A percentile compares a stretch with the other conserved stretches of the same genome.
Evolutionary conservation across 805 yeast genomes (phyloP).

Genomic region (Kodamaea kakaduensis): DNA sequence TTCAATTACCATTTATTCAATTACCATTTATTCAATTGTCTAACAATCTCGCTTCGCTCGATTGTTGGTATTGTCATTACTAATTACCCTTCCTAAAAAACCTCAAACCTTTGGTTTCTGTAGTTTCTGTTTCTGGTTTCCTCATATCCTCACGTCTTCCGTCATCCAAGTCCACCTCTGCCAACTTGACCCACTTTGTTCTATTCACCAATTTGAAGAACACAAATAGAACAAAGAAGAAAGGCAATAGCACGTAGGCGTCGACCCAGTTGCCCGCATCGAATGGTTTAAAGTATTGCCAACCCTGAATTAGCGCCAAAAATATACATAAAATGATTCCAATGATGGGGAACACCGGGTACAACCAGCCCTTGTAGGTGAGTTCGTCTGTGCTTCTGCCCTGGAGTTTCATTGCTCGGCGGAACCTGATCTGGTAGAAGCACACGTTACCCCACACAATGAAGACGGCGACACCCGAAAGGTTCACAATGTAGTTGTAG

Average conservation of each 20-base stretch:
- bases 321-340: slow-evolving; percentile 50
- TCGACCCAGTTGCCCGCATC: slow-evolving; percentile 45
- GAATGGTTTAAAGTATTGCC: slow-evolving; percentile 61
- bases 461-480: slow-evolving; percentile 65
- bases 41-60: too few relatives aligned
- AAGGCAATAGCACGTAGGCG: slow-evolving; percentile 59
- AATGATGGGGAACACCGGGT: slow-evolving; percentile 48
- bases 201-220: slow-evolving; percentile 37
- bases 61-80: too few relatives aligned
- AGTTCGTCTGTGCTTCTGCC: slow-evolving; percentile 32
- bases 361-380: slow-evolving; percentile 38
- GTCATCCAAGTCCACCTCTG: slow-evolving; percentile 47
- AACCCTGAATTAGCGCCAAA: slow-evolving; percentile 60
- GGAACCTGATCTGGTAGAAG: slow-evolving; percentile 53
- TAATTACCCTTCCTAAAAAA: too few relatives aligned
- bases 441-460: slow-evolving; percentile 65
- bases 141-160: slow-evolving; percentile 31
- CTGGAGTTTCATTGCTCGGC: slow-evolving; percentile 40
- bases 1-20: too few relatives aligned
- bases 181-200: slow-evolving; percentile 39
- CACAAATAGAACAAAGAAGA: slow-evolving; percentile 42
- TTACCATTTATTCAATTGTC: too few relatives aligned
- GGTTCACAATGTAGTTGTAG: slow-evolving; percentile 54
- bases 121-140: not conserved
- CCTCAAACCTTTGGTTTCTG: too few relatives aligned